Evolutionary conservation across 352 stramenopile genomes (phyloP).

Genomic region (Aphanomyces invadans): DNA sequence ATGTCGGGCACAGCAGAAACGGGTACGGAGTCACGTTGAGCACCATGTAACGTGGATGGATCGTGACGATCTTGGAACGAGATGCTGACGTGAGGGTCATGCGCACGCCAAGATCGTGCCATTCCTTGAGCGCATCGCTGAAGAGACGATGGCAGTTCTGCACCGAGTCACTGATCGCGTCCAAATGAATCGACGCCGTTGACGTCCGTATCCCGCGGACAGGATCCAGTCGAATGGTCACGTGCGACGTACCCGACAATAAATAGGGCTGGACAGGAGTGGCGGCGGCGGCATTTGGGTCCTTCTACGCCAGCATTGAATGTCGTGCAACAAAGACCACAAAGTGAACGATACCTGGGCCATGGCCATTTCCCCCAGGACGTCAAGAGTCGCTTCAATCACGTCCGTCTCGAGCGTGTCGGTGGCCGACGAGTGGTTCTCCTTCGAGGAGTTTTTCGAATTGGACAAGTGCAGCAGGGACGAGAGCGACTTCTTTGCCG

Average conservation of each 20-base stretch:
- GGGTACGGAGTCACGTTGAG: conserved; percentile 60
- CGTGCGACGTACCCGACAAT: conserved; percentile 12
- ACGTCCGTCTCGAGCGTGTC: conserved; percentile 21
- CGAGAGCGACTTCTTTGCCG: background rate
- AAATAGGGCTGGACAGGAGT: background rate
- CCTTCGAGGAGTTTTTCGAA: background rate
- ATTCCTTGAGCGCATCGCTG: conserved; percentile 59
- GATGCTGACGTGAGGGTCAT: conserved; percentile 45
- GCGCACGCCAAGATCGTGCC: conserved; percentile 60
- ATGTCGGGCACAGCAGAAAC: conserved; percentile 32
- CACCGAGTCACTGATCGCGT: conserved; percentile 21
- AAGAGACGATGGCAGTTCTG: conserved; percentile 39
- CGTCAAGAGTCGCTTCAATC: conserved; percentile 19
- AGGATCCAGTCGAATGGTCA: conserved; percentile 18
- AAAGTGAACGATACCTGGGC: too few relatives aligned
- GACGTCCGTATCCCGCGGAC: conserved; percentile 6
- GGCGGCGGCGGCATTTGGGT: background rate
- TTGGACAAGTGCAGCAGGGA: background rate
- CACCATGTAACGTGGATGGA: conserved; percentile 74
- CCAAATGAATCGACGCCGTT: conserved; percentile 2
- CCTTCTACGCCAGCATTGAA: background rate
- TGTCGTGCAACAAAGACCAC: too few relatives aligned
- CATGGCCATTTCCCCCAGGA: background rate
- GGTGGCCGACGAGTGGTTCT: conserved; percentile 4
- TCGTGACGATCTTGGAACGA: conserved; percentile 65